A percentile compares a stretch with the other conserved stretches of the same genome.
These are phyloP conservation scores for Camellia sinensis DNA, from an alignment of 148 eudicot genomes.

Conservation along the genomic window DNA sequence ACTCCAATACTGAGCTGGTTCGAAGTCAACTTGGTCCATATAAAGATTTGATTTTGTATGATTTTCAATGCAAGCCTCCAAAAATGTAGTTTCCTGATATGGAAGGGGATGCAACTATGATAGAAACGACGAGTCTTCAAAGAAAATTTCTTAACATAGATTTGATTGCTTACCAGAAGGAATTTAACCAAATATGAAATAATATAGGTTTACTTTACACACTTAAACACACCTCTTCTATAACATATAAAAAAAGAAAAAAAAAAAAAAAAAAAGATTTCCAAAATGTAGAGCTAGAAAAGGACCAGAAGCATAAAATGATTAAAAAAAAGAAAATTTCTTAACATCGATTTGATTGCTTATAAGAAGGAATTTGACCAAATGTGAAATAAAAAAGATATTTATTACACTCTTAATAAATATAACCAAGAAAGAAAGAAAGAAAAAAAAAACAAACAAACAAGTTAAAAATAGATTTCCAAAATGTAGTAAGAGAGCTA, in stretches of 20 bases:
- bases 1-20: conserved; percentile 88
- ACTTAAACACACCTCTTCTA: too few relatives aligned
- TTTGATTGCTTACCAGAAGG: background rate
- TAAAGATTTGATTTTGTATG: conserved; percentile 87
- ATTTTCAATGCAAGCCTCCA: conserved; percentile 97
- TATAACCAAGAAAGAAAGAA: too few relatives aligned
- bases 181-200: background rate
- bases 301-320: background rate
- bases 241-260: too few relatives aligned
- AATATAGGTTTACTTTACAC: background rate
- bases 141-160: background rate
- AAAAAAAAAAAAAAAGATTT: background rate
- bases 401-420: too few relatives aligned
- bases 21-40: conserved; percentile 99
- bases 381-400: background rate
- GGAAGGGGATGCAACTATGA: conserved; percentile 8
- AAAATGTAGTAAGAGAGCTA: background rate
- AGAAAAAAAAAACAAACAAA: background rate
- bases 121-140: conserved; percentile 5
- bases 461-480: background rate
- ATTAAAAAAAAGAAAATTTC: background rate
- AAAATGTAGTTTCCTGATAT: conserved; percentile 73
- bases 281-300: background rate
- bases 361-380: background rate
- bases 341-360: background rate